These are phyloP conservation scores for Lachnellula suecica DNA, from an alignment of 2,329 filamentous ascomycete species.

Conservation along the genomic window DNA sequence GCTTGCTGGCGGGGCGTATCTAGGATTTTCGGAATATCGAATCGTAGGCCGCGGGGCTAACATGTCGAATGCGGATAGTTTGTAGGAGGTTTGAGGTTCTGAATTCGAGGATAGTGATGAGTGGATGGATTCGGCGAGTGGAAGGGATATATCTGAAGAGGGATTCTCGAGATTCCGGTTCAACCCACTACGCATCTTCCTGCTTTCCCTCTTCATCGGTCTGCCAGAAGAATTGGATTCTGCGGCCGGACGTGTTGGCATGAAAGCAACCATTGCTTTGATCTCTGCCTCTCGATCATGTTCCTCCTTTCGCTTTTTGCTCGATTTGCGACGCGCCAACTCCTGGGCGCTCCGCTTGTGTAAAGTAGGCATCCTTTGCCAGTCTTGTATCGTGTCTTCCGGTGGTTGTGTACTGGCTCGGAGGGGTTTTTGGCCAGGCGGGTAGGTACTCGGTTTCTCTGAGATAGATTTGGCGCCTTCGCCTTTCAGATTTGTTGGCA, in stretches of 20 bases:
- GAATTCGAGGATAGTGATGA: conserved; percentile 75
- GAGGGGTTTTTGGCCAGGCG: conserved; percentile 11
- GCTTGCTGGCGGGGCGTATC: conserved; percentile 48
- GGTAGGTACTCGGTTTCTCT: conserved; percentile 8
- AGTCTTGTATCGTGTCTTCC: conserved; percentile 30
- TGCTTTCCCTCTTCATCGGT: conserved; percentile 62
- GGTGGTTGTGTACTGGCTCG: conserved; percentile 25
- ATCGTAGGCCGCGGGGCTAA: conserved; percentile 84
- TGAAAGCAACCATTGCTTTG: conserved; percentile 73
- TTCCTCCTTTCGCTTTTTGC: conserved; percentile 74
- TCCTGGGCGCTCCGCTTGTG: conserved; percentile 62
- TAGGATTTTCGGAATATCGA: conserved; percentile 67
- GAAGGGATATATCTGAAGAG: conserved; percentile 66
- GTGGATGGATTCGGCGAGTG: conserved; percentile 70
- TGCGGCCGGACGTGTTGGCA: conserved; percentile 62
- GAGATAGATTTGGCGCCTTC: conserved; percentile 23
- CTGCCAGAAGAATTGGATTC: conserved; percentile 60
- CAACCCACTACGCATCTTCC: conserved; percentile 58
- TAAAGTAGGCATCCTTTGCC: conserved; percentile 51
- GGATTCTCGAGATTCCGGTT: conserved; percentile 59
- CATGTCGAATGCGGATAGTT: conserved; percentile 76
- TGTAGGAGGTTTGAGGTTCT: conserved; percentile 70
- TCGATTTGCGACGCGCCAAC: conserved; percentile 67
- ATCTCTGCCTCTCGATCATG: conserved; percentile 83
- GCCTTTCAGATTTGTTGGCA: conserved; percentile 25